These are phyloP conservation scores for Hemileccinum impolitum DNA, from an alignment of 768 basidiomycete species.

Conservation along the genomic window DNA sequence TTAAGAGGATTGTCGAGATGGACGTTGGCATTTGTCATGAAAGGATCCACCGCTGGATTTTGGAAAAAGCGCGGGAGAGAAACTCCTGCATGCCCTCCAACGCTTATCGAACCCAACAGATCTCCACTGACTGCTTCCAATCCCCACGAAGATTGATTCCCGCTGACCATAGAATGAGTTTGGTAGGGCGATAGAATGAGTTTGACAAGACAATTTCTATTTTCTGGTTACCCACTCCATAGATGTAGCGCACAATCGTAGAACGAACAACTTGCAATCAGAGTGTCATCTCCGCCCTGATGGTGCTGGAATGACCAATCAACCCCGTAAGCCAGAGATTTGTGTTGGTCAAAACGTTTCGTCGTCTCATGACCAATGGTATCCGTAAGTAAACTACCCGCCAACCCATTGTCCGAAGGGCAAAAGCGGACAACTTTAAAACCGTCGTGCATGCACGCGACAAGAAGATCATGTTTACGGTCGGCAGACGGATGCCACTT, in stretches of 20 bases:
- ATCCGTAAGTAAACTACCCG: slow-evolving; percentile 3
- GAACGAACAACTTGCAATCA: slow-evolving; percentile 90
- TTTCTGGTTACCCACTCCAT: slow-evolving; percentile 60
- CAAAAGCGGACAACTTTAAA: slow-evolving; percentile 67
- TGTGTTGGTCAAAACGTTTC: slow-evolving; percentile 69
- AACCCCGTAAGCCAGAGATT: slow-evolving; percentile 85
- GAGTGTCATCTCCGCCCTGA: slow-evolving; percentile 34
- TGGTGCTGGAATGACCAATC: slow-evolving; percentile 71
- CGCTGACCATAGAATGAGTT: not conserved
- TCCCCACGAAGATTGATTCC: not conserved
- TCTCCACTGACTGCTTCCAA: not conserved
- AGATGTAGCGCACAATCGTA: slow-evolving; percentile 85
- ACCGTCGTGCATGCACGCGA: slow-evolving; percentile 98
- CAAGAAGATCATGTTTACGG: slow-evolving; percentile 73
- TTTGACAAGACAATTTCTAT: not conserved
- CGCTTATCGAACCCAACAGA: slow-evolving; percentile 1
- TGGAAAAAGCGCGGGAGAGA: slow-evolving; percentile 40
- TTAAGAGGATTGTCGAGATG: slow-evolving; percentile 74
- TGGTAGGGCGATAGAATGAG: not conserved
- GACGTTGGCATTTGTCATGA: slow-evolving; percentile 63
- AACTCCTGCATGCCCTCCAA: slow-evolving; percentile 10
- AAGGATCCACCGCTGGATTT: slow-evolving; percentile 53
- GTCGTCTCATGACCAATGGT: slow-evolving; percentile 37
- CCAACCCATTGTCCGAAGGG: slow-evolving; percentile 3
- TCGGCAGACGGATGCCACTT: slow-evolving; percentile 85